Base-by-base conservation (phyloP, 805 yeast genomes). In the Ogataea glucozyma region DNA sequence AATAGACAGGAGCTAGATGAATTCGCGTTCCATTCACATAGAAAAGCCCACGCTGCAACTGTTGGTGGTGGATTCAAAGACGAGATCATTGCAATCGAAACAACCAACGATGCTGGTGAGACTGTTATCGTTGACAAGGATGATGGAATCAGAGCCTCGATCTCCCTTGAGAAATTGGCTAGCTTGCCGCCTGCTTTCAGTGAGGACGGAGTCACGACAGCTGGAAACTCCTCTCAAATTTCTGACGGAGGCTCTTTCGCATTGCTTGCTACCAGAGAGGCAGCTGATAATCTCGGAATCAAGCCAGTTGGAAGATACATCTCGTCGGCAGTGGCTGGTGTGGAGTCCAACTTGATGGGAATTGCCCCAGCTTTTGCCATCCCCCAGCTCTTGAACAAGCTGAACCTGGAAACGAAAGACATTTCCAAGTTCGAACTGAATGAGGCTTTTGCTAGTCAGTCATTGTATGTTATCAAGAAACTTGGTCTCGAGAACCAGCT, bases 401-500 rank as follows among this genome's bases (percentile, higher is more conserved):
- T 62, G 13, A 57, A 58, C 11, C 52, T 65, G 39, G 44, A 46
- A 6, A 50, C 49, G 35, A 44, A 49, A 23, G 69, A 65, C 43
- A 52, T 65, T 33, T 56, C 56, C 36, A 59, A 58, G 33, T 65
- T 54, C 36, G 70, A 65, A 50, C 52, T 65, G 41, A 65, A 65
- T 47, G 70, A 65, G 55, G 70, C 70, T 2, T 65, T 65, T 47
- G 70, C 70, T 12, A 63, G 66, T 12, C 70, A 65, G 38, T 62
- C 67, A 30, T 44, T 65, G 13, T 45, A 47, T 20, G 49, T 44
- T 22, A 48, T 48, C 40, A 41, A 34, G 30, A 22, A 40, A 16
- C 40, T 49, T 34, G 48, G 55, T 24, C 29, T 61, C 14, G 52
- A 48, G 38, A 47, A 55, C 26, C 57, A 54, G 26, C 39, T 61